Conservation (phyloP, 257 asterid genomes). For the Cynanchum wilfordii region DNA sequence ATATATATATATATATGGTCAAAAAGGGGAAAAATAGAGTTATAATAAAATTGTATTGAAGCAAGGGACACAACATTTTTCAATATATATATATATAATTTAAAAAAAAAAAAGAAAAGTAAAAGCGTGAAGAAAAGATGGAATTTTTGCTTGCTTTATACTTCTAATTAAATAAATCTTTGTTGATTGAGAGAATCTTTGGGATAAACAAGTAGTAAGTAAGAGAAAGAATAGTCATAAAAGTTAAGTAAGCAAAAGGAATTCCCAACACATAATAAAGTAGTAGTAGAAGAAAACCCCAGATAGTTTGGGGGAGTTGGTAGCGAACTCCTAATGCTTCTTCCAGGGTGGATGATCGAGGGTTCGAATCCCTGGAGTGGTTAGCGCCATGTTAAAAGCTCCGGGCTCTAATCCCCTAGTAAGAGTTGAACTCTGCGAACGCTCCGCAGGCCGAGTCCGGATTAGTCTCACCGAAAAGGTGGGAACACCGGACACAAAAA, state of each 20-base stretch:
- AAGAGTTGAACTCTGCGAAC: no score
- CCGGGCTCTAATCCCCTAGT: no score
- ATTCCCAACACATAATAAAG: constrained; percentile 12
- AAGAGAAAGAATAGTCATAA: not conserved
- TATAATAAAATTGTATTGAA: constrained; percentile 2
- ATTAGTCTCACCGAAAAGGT: no score
- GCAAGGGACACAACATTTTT: not conserved
- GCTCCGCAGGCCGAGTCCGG: no score
- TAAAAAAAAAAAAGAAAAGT: constrained; percentile 18
- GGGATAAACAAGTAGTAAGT: not conserved
- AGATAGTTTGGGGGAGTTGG: no score
- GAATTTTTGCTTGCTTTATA: constrained; percentile 4
- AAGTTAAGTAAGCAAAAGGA: not conserved
- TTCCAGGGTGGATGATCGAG: no score
- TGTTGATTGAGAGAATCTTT: no score
- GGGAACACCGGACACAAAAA: no score
- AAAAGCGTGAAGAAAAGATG: not conserved
- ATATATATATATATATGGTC: constrained; percentile 13
- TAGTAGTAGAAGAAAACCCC: no score
- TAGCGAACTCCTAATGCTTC: no score
- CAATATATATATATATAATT: not conserved
- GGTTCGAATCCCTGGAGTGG: no score
- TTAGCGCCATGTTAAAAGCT: no score
- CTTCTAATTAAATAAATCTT: not conserved
- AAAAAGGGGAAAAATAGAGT: constrained; percentile 25